These are phyloP conservation scores for Vaucheria bursata DNA, from an alignment of 352 stramenopile genomes.

Conservation along the genomic window DNA sequence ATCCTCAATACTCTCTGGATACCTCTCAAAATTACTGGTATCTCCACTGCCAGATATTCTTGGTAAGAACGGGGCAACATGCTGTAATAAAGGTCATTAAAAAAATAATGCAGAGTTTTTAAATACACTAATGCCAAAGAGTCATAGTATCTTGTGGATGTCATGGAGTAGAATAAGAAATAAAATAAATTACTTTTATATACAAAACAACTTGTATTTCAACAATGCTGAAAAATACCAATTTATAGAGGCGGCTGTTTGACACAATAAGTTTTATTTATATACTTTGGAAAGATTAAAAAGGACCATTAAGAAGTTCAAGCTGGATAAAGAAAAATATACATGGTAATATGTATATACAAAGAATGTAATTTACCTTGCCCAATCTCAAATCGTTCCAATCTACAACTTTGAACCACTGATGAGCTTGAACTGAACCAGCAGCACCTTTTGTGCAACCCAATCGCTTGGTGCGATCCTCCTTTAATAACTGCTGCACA, in stretches of 20 bases:
- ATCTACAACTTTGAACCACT: conserved; percentile 52
- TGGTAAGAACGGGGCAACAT: conserved; percentile 69
- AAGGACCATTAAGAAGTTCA: not conserved
- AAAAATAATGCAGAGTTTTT: not conserved
- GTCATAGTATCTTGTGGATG: no score
- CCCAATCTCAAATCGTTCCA: conserved; percentile 37
- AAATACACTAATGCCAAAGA: not conserved
- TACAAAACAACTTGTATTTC: no score
- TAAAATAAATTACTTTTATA: no score
- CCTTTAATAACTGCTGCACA: conserved; percentile 76
- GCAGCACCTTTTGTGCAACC: conserved; percentile 76
- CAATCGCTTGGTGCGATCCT: conserved; percentile 74
- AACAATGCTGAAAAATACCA: no score
- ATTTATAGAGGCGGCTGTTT: no score
- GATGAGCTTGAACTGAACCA: conserved; percentile 78
- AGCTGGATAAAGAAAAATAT: not conserved
- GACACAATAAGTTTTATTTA: no score
- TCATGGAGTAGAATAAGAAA: no score
- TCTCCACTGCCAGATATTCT: conserved; percentile 68
- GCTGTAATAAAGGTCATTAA: conserved; percentile 26
- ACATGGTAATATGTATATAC: not conserved
- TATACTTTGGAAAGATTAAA: no score
- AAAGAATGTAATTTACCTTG: conserved; percentile 54
- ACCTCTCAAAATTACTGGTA: conserved; percentile 83
- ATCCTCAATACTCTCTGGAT: conserved; percentile 75